phyloP scores from a whole-genome alignment of 306 rosid species.

The Spatholobus suberectus region DNA sequence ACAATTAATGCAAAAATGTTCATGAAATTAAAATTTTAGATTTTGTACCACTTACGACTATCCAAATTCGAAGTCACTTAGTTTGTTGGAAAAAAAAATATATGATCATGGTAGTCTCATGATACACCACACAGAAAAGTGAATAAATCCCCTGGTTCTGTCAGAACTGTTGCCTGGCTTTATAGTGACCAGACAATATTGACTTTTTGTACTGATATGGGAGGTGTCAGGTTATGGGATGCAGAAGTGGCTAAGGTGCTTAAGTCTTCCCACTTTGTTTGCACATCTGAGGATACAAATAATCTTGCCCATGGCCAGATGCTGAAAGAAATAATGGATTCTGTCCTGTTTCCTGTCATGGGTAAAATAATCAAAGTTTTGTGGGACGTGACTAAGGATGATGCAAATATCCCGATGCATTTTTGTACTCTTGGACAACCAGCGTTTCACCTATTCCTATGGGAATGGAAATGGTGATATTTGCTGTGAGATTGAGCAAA shows the following conservation, averaged over 20 bases:
- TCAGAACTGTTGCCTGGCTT: constrained; percentile 96
- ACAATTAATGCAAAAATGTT: too few species aligned
- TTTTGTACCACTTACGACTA: too few species aligned
- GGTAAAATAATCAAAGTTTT: constrained; percentile 62
- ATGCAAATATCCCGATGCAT: constrained; percentile 74
- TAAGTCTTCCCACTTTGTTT: constrained; percentile 84
- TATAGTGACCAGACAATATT: constrained; percentile 95
- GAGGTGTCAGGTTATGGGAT: constrained; percentile 99
- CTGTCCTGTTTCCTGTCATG: constrained; percentile 70
- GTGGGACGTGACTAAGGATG: constrained; percentile 62
- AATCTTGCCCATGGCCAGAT: constrained; percentile 85
- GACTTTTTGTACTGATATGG: constrained; percentile 96
- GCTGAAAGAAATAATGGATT: constrained; percentile 68
- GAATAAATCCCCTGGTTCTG: constrained; percentile 93
- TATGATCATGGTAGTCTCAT: too few species aligned
- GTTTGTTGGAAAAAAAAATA: too few species aligned
- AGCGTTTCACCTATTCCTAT: constrained; percentile 91
- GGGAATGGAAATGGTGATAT: constrained; percentile 94
- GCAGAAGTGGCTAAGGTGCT: too few species aligned
- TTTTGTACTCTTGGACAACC: constrained; percentile 86
- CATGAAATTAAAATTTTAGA: too few species aligned
- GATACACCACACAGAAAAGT: constrained; percentile 96
- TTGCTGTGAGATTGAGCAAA: constrained; percentile 77
- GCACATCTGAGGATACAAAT: constrained; percentile 90
- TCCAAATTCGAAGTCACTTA: too few species aligned